Base-by-base conservation (phyloP, 495 filamentous ascomycete species). In the Talaromyces liani region DNA sequence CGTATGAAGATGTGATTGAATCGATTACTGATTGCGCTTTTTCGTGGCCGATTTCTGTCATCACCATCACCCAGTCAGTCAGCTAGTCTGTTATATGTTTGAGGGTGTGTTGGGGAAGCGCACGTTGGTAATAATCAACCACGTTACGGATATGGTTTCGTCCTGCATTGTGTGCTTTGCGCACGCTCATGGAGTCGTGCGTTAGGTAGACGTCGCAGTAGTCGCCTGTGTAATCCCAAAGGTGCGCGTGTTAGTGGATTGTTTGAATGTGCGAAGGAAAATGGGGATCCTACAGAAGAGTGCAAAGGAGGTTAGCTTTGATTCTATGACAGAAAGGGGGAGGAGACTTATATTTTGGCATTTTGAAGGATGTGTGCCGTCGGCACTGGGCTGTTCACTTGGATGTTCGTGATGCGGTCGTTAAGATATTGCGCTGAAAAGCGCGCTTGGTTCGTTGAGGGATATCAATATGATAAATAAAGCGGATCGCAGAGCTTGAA, bases 201-300 rank as follows among this genome's bases (percentile, higher is more conserved):
- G 95, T 98, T 67, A 98, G 90, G 83, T 98, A 98, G 75, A 98
- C 95, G 88, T 98, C 94, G 85, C 94, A 98, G 82, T 98, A 98
- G 75, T 98, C 94, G 83, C 94, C 93, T 91, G 75, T 78, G 66
- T 39, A 63, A 55, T n/a, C 66, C 66, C 62, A 24, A 24, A 24
- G 22, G 1, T 24, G 22, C 55, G 31, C 64, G 60, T 61, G 61
- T 47, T 58, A 60, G 56, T 34, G 63, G 45, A 14, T 41, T 34
- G 61, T 63, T 70, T 65, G 25, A 12, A 54, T 41, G 3, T n/a
- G 18, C 6, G 45, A 20, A 20, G 18, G 2, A 9, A 18, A 18
- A 20, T 9, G 29, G 14, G 59, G 22, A 61, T 80, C 82, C 82
- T 87, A 89, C 87, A 90, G 72, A 89, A 89, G 85, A 88, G 84